Percentiles rank a stretch among this genome's conserved stretches.
Conservation (phyloP, 2,329 filamentous ascomycete genomes). For the Erysiphe pulchra region DNA sequence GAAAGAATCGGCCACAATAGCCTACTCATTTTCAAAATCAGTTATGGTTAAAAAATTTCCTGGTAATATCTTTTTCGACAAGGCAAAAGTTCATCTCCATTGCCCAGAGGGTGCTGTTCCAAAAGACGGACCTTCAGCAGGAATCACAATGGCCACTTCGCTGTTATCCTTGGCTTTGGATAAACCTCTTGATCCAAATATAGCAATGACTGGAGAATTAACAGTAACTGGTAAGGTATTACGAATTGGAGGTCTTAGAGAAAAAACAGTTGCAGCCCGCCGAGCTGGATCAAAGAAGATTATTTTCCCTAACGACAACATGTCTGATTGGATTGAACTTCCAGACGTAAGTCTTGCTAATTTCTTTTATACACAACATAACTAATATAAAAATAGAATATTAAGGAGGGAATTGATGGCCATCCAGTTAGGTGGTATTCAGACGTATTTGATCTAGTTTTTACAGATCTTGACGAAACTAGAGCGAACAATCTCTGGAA, state of each 20-base stretch:
- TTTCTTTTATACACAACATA: background rate
- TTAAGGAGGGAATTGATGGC: conserved; percentile 87
- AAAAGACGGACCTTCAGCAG: conserved; percentile 81
- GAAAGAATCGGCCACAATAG: conserved; percentile 91
- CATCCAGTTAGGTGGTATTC: conserved; percentile 80
- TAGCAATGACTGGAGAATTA: conserved; percentile 95
- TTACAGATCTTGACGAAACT: conserved; percentile 51
- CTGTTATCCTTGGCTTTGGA: conserved; percentile 67
- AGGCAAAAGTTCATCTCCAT: conserved; percentile 83
- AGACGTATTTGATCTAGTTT: conserved; percentile 80
- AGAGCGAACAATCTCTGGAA: conserved; percentile 39
- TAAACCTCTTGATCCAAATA: conserved; percentile 50
- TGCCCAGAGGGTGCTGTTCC: conserved; percentile 89
- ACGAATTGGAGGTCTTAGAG: conserved; percentile 73
- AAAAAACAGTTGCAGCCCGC: conserved; percentile 91
- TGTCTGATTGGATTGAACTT: conserved; percentile 90
- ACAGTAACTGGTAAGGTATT: conserved; percentile 94
- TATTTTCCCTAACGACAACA: conserved; percentile 85
- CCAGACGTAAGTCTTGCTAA: conserved; percentile 47
- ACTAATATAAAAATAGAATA: conserved; percentile 39
- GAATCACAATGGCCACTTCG: conserved; percentile 95
- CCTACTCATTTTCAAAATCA: conserved; percentile 87
- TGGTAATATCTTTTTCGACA: conserved; percentile 86
- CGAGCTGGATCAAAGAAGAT: conserved; percentile 80
- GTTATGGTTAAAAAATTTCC: conserved; percentile 66